Base-by-base conservation (phyloP, 192 early-diverging fungal genomes). In the Entomortierella beljakovae region DNA sequence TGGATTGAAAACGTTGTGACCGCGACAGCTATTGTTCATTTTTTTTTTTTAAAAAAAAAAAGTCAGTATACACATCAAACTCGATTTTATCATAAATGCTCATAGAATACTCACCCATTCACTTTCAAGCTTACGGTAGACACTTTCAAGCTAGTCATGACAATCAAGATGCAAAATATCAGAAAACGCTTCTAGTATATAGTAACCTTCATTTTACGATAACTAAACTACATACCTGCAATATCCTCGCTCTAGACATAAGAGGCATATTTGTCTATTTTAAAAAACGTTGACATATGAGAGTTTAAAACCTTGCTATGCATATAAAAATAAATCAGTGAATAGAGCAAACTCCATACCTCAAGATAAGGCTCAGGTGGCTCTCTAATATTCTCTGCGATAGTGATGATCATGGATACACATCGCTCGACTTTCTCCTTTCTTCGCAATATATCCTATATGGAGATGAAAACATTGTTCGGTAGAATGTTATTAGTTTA, bases 381-480 rank as follows among this genome's bases (percentile, higher is more conserved):
- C 23, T 79, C 75, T 22, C 61, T 50, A 60, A 79, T 69, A 22
- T 79, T 69, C 55, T 70, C 67, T 18, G 75, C 67, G 26, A 79
- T 79, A 31, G 55, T 79, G 7, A 53, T 64, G 33, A 79, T 79
- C 61, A 49, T 69, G 23, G 75, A 77, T 7, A 68, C 54, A 65
- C 59, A 69, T 11, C 73, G 61, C 33, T 68, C 66, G 42, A 77
- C 32, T 29, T 66, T 61, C 28, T 68, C 73, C 25, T 57, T 62
- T 28, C 73, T 51, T 22, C 65, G 49, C 7, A 77, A 54, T 26
- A 77, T 77, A 37, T 77, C 73, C 73, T 77, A 77, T 10, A 18
- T 29, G 15, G 5, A 11, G 16, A 53, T 15, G 18, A 23, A 34
- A 37, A 32, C 18, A 25, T 23, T 3, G 51, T 1, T 16, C 16